Evolutionary conservation across 2,329 filamentous ascomycete species (phyloP).

Genomic region (Apiospora rasikravindrae): DNA sequence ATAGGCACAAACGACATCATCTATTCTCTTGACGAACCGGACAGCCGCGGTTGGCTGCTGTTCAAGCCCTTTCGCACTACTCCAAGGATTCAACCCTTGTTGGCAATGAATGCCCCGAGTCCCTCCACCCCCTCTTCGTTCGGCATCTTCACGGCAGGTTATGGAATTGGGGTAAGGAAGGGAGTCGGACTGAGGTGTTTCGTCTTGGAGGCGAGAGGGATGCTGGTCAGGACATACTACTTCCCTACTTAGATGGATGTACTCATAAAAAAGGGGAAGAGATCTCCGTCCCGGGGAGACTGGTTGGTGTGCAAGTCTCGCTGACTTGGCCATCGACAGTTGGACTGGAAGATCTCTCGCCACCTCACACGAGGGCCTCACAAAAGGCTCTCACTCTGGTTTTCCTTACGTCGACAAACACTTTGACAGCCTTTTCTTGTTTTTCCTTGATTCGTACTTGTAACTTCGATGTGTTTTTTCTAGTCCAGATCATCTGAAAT

Average conservation of each 20-base stretch:
- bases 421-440: constrained; percentile 29
- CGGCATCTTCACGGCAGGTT: background rate
- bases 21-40: constrained; percentile 29
- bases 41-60: constrained; percentile 14
- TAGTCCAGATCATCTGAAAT: constrained; percentile 36
- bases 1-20: constrained; percentile 34
- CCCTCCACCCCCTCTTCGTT: constrained; percentile 23
- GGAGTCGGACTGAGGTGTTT: constrained; percentile 9
- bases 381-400: constrained; percentile 35
- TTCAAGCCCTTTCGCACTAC: background rate
- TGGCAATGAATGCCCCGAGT: constrained; percentile 20
- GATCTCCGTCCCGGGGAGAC: constrained; percentile 27
- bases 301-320: constrained; percentile 26
- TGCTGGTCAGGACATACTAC: constrained; percentile 32
- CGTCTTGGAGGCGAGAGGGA: constrained; percentile 32
- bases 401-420: constrained; percentile 37
- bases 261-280: constrained; percentile 38
- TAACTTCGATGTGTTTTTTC: constrained; percentile 34
- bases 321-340: constrained; percentile 29
- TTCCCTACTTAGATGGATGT: constrained; percentile 40
- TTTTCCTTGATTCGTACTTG: constrained; percentile 36
- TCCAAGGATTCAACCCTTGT: constrained; percentile 2
- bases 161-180: background rate
- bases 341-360: constrained; percentile 30
- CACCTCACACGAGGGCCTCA: constrained; percentile 24